Base-by-base conservation (phyloP, 306 rosid species). In the Abrus precatorius region DNA sequence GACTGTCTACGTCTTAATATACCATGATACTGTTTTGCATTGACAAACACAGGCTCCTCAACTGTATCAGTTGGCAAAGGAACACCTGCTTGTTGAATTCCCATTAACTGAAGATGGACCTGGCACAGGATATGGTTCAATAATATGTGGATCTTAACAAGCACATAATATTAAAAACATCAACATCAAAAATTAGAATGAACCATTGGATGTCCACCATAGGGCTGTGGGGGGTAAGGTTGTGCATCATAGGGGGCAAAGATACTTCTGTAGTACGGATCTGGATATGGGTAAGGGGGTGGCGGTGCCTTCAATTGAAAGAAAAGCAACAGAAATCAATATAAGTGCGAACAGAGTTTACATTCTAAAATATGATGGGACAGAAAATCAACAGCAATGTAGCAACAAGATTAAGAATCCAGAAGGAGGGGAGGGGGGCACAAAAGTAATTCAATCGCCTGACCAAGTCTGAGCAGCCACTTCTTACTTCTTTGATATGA, bases 101-200 rank as follows among this genome's bases (percentile, higher is more conserved):
- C 98, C 98, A 94, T 94, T 72, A 94, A 81, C 86, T 95, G 98
- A 83, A 95, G 91, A 82, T 95, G 94, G 75, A 90, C 97, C 97
- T 92, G 88, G 32, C 76, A 71, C 28, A 66, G 79, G 67, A 44
- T 82, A 69, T 72, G 60, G 69, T 59, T 77, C 48, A 72, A 81
- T 41, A 50, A 69, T 49, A 54, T 6, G 44, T 44, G 29, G 63
- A 50, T 57, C 62, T 45, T 9, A 62, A 76, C 29, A 62, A 64
- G 79, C 73, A 60, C 44, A 59, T 48, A 10, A 7, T 52, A 20
- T 10, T 8, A 56, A 38, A 7, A 38, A 61, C 20, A 77, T 6
- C 54, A 7, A 61, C 73, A 34, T 53, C 14, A 47, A 73, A 80
- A 29, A 48, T 32, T 79, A 69, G 71, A 74, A 66, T 67, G 74